Base-by-base conservation (phyloP, 148 eudicot genomes). In the Arbutus unedo region DNA sequence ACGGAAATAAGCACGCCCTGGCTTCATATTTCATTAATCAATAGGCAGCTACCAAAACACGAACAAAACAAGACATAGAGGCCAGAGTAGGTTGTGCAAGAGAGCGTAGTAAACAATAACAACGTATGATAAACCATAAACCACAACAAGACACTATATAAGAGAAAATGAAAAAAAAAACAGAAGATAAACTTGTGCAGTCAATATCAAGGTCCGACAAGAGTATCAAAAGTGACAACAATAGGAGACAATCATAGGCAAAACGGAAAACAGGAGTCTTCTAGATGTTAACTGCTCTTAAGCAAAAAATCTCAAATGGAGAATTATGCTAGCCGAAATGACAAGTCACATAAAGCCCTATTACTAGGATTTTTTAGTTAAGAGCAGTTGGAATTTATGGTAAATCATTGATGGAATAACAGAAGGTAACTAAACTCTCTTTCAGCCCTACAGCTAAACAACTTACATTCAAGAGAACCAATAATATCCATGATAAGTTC, bases 401-500 rank as follows among this genome's bases (percentile, higher is more conserved):
- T 9, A 23, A n/a, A 19, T 57, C 31, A 31, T 11, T 53, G 47
- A 71, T 6, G 16, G 25, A 15, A 71, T 23, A 38, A 44, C n/a
- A 71, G 43, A 81, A 71, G 3, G 18, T 71, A 41, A 70, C 51
- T 10, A 81, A 71, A 80, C 73, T 9, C 70, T 81, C 13, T 5
- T 56, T 43, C 14, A 25, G 68, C 23, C 66, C 9, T 64, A 82
- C 66, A 72, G 51, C 6, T 41, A 77, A 72, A 49, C 72, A 57
- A 90, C 98, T 93, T 92, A 96, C 99, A 92, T 86, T 96, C 99
- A 53, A 96, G 93, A 87, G 92, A 91, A 47, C 98, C 98, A 84
- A 92, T 90, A 18, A 93, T 84, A 85, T 96, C 99, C 94, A 94
- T 90, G 60, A 94, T 89, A 49, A 92, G 76, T 77, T 96, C 98